Evolutionary conservation across 257 asterid species (phyloP), one percentile per base, ranked within the genome.

Genomic region (Nyctanthes arbortristis): DNA sequence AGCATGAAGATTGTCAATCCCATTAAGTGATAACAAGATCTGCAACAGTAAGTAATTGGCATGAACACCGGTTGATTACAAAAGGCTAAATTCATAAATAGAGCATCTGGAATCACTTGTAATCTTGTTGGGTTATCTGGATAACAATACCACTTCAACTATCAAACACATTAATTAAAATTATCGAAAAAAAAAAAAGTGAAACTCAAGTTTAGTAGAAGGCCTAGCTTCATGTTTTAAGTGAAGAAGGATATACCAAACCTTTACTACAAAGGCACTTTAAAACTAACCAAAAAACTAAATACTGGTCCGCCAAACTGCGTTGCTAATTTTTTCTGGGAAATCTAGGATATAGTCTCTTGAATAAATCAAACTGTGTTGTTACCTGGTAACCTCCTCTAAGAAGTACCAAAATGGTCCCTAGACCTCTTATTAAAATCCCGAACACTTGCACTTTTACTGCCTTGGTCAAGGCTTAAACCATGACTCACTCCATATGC

Each of bases 21-120:
- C 89, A 76, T 89, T 89, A 29, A 93, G 84, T 55, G 97, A 87
- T 56, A 66, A 73, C 75, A 89, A 84, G 73, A 89, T 86, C 98
- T 93, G 87, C 77, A 83, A 61, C 40, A 75, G 67, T 70, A n/a
- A 28, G 63, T 30, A 74, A 74, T 34, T 49, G 35, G 54, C 28
- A 35, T 40, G 67, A 70, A 43, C 37, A 62, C n/a, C 59, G 4
- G 31, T 40, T 63, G 67, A 57, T 29, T 31, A 40, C 8, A 61
- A 61, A 52, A 58, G 74, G 55, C n/a, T 28, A 30, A 3, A 72
- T 12, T 28, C 18, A 9, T 40, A 52, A 33, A 34, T 45, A 58
- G 55, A 63, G 35, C 67, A 66, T 25, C 22, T 56, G 56, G 57
- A 67, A 52, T 58, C 56, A 71, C 66, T 70, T 66, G n/a, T n/a